Conservation (phyloP, 768 basidiomycete genomes). For the Boletus edulis region DNA sequence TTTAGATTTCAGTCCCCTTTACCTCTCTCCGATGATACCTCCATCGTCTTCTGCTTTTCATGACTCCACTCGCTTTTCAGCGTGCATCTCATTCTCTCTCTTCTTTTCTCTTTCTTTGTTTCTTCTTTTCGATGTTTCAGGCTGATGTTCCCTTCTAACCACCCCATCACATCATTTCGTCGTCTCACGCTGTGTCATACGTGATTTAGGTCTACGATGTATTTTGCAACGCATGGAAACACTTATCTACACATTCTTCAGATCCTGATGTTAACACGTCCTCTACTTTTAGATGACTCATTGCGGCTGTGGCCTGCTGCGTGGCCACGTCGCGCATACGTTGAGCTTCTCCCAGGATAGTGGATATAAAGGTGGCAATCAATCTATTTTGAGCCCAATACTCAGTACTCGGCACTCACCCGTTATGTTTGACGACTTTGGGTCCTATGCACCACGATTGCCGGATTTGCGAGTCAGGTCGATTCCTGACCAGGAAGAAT, state of each 20-base stretch:
- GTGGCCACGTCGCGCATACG: slow-evolving; percentile 21
- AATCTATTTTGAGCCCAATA: not conserved
- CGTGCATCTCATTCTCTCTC: slow-evolving; percentile 21
- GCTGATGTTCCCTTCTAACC: slow-evolving; percentile 33
- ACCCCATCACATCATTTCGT: slow-evolving; percentile 29
- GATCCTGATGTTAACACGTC: too few species aligned
- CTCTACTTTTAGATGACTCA: slow-evolving; percentile 1
- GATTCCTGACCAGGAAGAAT: slow-evolving; percentile 47
- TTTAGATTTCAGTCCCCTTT: slow-evolving; percentile 67
- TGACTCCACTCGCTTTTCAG: slow-evolving; percentile 24
- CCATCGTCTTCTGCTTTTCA: slow-evolving; percentile 33
- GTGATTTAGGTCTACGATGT: slow-evolving; percentile 39
- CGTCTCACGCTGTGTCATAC: slow-evolving; percentile 40
- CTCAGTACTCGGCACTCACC: not conserved
- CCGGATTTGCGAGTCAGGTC: slow-evolving; percentile 60
- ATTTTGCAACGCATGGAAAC: slow-evolving; percentile 38
- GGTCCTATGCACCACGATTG: slow-evolving; percentile 41
- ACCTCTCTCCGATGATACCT: slow-evolving; percentile 84
- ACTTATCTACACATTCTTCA: slow-evolving; percentile 16
- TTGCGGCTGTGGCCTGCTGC: slow-evolving; percentile 7
- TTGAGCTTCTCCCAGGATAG: not conserved
- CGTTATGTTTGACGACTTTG: slow-evolving; percentile 16
- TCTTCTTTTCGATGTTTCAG: slow-evolving; percentile 25
- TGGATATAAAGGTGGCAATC: slow-evolving; percentile 10
- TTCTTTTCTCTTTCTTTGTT: slow-evolving; percentile 1